These are phyloP conservation scores for Apiospora phragmitis DNA, from an alignment of 2,329 filamentous ascomycete species.

Conservation along the genomic window DNA sequence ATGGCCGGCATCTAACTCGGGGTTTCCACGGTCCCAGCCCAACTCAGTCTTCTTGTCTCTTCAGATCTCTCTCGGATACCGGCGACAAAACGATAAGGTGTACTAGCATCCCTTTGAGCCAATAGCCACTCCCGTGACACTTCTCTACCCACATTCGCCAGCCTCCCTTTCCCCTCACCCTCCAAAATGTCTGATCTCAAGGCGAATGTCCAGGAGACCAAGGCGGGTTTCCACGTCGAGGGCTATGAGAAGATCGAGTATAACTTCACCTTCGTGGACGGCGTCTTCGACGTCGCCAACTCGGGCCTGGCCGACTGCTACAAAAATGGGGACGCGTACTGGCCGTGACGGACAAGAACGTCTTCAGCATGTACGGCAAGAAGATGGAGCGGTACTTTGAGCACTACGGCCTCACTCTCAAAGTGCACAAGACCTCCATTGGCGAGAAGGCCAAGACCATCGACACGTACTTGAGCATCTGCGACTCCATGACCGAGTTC, in stretches of 20 bases:
- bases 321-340: constrained; percentile 64
- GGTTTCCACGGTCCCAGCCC: not conserved
- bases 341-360: constrained; percentile 71
- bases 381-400: constrained; percentile 69
- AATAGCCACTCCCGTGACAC: not conserved
- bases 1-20: not conserved
- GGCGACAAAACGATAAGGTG: not conserved
- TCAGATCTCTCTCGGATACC: not conserved
- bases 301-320: constrained; percentile 65
- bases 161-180: not conserved
- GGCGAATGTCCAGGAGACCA: constrained; percentile 63
- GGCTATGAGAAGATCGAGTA: constrained; percentile 78
- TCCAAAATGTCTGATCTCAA: constrained; percentile 66
- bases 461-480: constrained; percentile 67
- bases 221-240: constrained; percentile 67
- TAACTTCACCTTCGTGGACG: constrained; percentile 72
- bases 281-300: constrained; percentile 63
- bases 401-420: constrained; percentile 61
- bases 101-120: not conserved
- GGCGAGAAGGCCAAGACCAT: constrained; percentile 76
- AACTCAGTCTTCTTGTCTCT: not conserved
- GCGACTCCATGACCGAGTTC: constrained; percentile 74
- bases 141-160: not conserved
- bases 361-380: constrained; percentile 66
- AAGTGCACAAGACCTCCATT: constrained; percentile 72